These are phyloP conservation scores for Plasmodium inui DNA, from an alignment of 169 alveolate genomes.

Conservation along the genomic window DNA sequence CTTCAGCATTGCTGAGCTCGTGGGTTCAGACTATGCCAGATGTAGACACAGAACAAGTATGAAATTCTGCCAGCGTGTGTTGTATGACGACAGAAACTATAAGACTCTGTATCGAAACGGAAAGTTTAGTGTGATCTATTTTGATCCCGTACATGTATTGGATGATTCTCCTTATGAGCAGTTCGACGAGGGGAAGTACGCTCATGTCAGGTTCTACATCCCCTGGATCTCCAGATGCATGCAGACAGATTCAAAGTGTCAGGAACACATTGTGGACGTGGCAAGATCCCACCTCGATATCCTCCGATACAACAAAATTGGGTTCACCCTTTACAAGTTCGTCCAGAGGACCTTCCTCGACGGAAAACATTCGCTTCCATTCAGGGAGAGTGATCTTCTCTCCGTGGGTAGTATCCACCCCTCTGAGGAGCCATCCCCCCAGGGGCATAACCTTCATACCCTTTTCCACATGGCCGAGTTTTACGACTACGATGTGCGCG, in stretches of 20 bases:
- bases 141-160: neutral
- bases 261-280: conserved; percentile 23
- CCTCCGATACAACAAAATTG: conserved; percentile 7
- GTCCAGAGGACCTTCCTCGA: neutral
- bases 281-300: conserved; percentile 45
- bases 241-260: conserved; percentile 27
- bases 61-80: conserved; percentile 29
- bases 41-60: conserved; percentile 28
- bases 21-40: conserved; percentile 58
- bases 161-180: conserved; percentile 44
- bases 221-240: conserved; percentile 57
- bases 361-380: neutral
- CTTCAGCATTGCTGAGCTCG: conserved; percentile 22
- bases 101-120: conserved; percentile 52
- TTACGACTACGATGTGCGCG: conserved; percentile 43
- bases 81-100: conserved; percentile 48
- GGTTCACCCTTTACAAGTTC: conserved; percentile 11
- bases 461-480: conserved; percentile 35
- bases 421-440: neutral
- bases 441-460: neutral
- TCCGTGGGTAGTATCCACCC: neutral
- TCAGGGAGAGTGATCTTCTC: neutral
- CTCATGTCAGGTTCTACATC: conserved; percentile 1
- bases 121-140: conserved; percentile 40
- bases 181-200: conserved; percentile 34